Base-by-base conservation (phyloP, 257 asterid genomes). In the Osmanthus fragrans region DNA sequence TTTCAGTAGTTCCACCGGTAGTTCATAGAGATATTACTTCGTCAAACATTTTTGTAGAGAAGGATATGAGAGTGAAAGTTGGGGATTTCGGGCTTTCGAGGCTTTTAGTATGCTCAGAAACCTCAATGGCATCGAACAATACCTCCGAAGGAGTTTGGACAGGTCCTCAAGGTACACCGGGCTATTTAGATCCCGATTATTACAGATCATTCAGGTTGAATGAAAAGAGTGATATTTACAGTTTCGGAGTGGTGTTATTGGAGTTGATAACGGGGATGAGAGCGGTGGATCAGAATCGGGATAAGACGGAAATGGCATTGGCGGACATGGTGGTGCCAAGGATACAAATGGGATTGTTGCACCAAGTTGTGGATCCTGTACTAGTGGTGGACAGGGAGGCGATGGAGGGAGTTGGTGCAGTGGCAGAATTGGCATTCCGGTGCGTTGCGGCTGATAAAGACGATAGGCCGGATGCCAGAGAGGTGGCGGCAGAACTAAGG, bases 101-200 rank as follows among this genome's bases (percentile, higher is more conserved):
- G 80, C 91, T 95, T 3, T 82, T 93, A 15, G 84, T 87, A 12
- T 89, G 95, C 78, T 73, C 96, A 0, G 96, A 90, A 40, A 10
- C 88, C 16, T 42, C 92, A 4, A 12, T 71, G 51, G 86, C 85
- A 0, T 72, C 84, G 13, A 87, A 87, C 33, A 79, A 85, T 77
- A 73, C 91, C 0, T 87, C 97, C 0, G 92, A 92, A 15, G 96
- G 94, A 2, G 97, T 94, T 18, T 90, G 97, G 92, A 94, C 99
- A 2, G 99, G 99, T 27, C 99, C 99, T 6, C 98, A 95, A 74
- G 98, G 99, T 4, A 95, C 99, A 0, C 99, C 99, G 0, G 99
- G 99, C 1, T 95, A 95, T 65, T 80, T 95, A 45, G 99, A 93
- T 79, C 99, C 99, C 0, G 98, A 95, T 83, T 95, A 95, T 82